Evolutionary conservation across 2,329 filamentous ascomycete genomes (phyloP).

Genomic region (Pyricularia sp.): DNA sequence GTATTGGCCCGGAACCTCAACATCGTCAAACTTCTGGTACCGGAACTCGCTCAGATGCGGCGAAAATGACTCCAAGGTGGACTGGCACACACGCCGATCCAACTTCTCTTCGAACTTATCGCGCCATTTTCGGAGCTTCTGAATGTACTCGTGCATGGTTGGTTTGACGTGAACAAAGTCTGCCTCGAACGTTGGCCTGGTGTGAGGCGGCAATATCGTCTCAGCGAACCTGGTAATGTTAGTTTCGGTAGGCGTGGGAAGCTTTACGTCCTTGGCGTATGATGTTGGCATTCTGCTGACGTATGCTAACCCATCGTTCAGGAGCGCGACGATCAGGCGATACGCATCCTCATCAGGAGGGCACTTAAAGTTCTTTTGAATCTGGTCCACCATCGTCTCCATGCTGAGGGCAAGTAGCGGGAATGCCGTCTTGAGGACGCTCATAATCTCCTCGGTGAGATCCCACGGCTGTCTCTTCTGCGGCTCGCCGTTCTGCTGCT

Average conservation of each 20-base stretch:
- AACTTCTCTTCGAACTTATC: slow-evolving; percentile 98
- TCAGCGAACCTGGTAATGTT: slow-evolving; percentile 97
- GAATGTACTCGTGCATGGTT: slow-evolving; percentile 97
- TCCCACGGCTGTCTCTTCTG: slow-evolving; percentile 84
- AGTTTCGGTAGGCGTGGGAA: slow-evolving; percentile 79
- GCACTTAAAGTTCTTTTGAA: slow-evolving; percentile 98
- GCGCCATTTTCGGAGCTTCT: slow-evolving; percentile 88
- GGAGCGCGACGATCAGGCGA: slow-evolving; percentile 85
- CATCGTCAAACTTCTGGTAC: slow-evolving; percentile 96
- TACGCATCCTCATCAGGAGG: slow-evolving; percentile 97
- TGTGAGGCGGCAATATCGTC: slow-evolving; percentile 86
- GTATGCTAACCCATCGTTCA: slow-evolving; percentile 91
- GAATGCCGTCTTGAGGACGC: slow-evolving; percentile 91
- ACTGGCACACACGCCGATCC: slow-evolving; percentile 62
- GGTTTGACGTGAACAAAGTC: slow-evolving; percentile 94
- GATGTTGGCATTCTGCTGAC: slow-evolving; percentile 76
- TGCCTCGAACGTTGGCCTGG: slow-evolving; percentile 91
- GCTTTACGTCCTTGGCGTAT: slow-evolving; percentile 81
- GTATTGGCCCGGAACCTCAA: slow-evolving; percentile 95
- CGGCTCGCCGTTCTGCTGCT: slow-evolving; percentile 17
- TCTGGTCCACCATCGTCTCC: slow-evolving; percentile 99
- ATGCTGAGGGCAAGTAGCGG: slow-evolving; percentile 90
- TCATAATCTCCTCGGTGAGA: slow-evolving; percentile 89
- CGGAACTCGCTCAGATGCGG: slow-evolving; percentile 91
- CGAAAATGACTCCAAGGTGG: slow-evolving; percentile 73